phyloP scores from a whole-genome alignment of 768 basidiomycete genomes.

The Tylopilus subfusipes region DNA sequence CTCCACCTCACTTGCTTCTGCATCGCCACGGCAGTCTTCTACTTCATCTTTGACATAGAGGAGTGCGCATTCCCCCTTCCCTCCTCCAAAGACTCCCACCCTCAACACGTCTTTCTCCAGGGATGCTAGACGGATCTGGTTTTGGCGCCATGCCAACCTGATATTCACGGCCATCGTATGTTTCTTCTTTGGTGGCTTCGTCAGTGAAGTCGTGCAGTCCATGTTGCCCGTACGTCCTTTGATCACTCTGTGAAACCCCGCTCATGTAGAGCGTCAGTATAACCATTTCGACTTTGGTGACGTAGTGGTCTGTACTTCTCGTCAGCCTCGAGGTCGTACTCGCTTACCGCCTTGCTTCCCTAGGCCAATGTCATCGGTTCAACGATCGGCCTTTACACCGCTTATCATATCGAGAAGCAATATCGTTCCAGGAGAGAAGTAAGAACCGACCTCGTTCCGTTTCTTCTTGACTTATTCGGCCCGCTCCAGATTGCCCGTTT shows the following conservation, averaged over 20 bases:
- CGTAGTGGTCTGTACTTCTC: conserved; percentile 50
- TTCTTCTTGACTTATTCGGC: neutral
- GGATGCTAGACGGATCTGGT: conserved; percentile 78
- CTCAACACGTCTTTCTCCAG: conserved; percentile 35
- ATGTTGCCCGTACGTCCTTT: conserved; percentile 57
- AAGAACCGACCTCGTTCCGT: conserved; percentile 4
- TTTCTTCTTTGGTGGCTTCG: conserved; percentile 74
- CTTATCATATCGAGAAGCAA: conserved; percentile 69
- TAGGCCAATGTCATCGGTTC: conserved; percentile 82
- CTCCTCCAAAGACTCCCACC: neutral
- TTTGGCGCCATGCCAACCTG: conserved; percentile 72
- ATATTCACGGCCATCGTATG: conserved; percentile 69
- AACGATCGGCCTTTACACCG: conserved; percentile 57
- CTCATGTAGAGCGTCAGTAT: conserved; percentile 39
- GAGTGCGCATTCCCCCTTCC: conserved; percentile 51
- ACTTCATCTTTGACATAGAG: conserved; percentile 84
- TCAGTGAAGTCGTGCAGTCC: conserved; percentile 81
- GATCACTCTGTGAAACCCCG: neutral
- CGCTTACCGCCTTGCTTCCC: conserved; percentile 7
- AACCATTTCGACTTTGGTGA: conserved; percentile 73
- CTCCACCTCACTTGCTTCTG: conserved; percentile 76
- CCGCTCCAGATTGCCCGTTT: conserved; percentile 63
- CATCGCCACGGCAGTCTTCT: conserved; percentile 75
- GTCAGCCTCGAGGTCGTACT: conserved; percentile 9
- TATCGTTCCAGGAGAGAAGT: conserved; percentile 81